Conservation (phyloP, 2,329 filamentous ascomycete species). For the Aspergillus latus region DNA sequence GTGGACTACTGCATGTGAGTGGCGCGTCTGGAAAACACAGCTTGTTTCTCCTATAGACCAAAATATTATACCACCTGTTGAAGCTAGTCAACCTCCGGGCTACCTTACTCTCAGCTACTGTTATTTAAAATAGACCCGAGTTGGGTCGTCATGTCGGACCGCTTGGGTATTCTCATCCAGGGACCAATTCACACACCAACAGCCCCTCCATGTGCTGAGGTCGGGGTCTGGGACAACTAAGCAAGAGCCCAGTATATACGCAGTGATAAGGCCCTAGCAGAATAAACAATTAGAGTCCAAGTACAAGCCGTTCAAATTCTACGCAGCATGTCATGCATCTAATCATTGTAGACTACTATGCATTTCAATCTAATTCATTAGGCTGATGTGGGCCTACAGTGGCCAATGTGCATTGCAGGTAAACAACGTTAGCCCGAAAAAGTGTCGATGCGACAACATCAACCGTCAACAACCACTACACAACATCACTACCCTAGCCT, state of each 20-base stretch:
- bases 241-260: not conserved
- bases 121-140: too few relatives aligned
- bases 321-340: too few relatives aligned
- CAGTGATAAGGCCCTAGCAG: not conserved
- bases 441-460: not conserved
- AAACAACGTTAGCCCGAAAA: slow-evolving; percentile 12
- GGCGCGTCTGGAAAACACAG: too few relatives aligned
- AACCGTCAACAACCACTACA: not conserved
- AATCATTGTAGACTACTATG: too few relatives aligned
- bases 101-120: too few relatives aligned
- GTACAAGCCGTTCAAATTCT: not conserved
- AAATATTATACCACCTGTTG: too few relatives aligned
- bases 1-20: not conserved
- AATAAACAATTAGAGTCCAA: not conserved
- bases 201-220: not conserved
- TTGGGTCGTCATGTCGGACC: not conserved
- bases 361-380: not conserved
- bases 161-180: not conserved
- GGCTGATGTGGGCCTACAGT: not conserved
- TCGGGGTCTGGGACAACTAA: not conserved
- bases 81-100: too few relatives aligned
- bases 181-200: not conserved
- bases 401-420: slow-evolving; percentile 8
- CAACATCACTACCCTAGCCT: not conserved
- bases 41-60: too few relatives aligned